These are phyloP conservation scores for Diaporthe capsici DNA, from an alignment of 2,329 filamentous ascomycete species.

Conservation along the genomic window DNA sequence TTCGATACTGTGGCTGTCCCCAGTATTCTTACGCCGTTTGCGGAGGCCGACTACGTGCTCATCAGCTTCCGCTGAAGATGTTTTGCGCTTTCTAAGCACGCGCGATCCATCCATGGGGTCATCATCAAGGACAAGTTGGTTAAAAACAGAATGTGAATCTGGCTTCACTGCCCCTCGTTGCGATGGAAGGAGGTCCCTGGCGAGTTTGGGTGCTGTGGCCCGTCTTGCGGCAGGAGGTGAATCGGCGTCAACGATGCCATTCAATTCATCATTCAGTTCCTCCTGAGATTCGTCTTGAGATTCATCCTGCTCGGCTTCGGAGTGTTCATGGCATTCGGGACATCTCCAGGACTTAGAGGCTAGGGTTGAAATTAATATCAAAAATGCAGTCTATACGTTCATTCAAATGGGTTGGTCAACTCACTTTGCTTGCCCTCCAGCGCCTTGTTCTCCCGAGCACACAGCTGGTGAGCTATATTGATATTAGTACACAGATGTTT, in stretches of 20 bases:
- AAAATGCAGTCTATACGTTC: constrained; percentile 43
- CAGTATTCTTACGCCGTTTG: constrained; percentile 67
- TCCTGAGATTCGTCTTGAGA: constrained; percentile 39
- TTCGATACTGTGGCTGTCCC: constrained; percentile 58
- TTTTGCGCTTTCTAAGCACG: constrained; percentile 86
- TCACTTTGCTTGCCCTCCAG: constrained; percentile 75
- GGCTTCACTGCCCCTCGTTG: constrained; percentile 75
- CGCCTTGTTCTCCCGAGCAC: constrained; percentile 80
- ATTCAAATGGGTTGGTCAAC: constrained; percentile 46
- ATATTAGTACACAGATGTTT: constrained; percentile 51
- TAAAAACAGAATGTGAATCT: constrained; percentile 84
- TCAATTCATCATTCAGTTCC: constrained; percentile 45
- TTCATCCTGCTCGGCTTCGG: constrained; percentile 48
- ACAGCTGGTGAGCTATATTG: constrained; percentile 87
- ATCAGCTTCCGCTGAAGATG: constrained; percentile 78
- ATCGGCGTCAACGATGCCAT: constrained; percentile 51
- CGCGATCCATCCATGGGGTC: constrained; percentile 83
- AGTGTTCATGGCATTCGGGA: constrained; percentile 58
- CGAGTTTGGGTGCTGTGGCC: constrained; percentile 75
- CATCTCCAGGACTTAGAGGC: constrained; percentile 65
- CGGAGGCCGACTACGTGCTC: constrained; percentile 68
- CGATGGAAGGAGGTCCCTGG: constrained; percentile 80
- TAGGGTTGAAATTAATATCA: constrained; percentile 44
- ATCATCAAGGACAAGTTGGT: constrained; percentile 78
- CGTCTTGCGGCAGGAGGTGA: constrained; percentile 61